phyloP scores from a whole-genome alignment of 2,329 filamentous ascomycete genomes.

The Aspergillus tubingensis region DNA sequence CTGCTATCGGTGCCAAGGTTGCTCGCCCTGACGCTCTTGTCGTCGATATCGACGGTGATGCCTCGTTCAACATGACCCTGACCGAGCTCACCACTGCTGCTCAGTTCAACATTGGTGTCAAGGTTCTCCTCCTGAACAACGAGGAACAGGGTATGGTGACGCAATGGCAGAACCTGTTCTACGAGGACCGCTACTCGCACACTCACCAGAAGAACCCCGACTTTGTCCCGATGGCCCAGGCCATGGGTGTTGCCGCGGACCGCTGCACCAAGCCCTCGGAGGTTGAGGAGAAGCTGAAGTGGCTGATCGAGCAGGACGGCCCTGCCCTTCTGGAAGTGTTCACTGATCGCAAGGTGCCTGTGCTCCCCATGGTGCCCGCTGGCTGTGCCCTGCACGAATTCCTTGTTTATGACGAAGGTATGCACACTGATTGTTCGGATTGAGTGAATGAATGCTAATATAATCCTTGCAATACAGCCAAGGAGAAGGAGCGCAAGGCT shows the following conservation, averaged over 20 bases:
- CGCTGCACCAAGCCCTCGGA: conserved; percentile 74
- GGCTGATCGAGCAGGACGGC: conserved; percentile 88
- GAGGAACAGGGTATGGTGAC: conserved; percentile 99
- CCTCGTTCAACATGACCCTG: conserved; percentile 98
- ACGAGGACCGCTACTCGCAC: conserved; percentile 87
- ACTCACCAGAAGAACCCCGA: conserved; percentile 96
- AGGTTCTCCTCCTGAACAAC: conserved; percentile 93
- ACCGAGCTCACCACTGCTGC: conserved; percentile 91
- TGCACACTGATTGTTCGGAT: conserved; percentile 30
- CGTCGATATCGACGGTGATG: conserved; percentile 95
- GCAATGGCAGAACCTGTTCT: conserved; percentile 97
- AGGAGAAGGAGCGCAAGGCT: conserved; percentile 67
- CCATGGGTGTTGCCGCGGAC: conserved; percentile 81
- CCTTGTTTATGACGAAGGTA: conserved; percentile 79
- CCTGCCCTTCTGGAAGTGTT: conserved; percentile 90
- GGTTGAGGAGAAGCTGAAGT: conserved; percentile 74
- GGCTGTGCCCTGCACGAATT: conserved; percentile 91
- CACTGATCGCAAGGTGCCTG: conserved; percentile 76
- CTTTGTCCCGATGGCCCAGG: conserved; percentile 88
- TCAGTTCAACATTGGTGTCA: conserved; percentile 95
- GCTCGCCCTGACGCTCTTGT: conserved; percentile 78
- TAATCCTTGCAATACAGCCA: conserved; percentile 49
- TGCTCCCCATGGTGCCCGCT: conserved; percentile 95
- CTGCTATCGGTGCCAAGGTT: conserved; percentile 94
- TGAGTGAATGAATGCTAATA: conserved; percentile 15